Evolutionary conservation across 2,329 filamentous ascomycete genomes (phyloP).

Genomic region (Penicillium paneum): DNA sequence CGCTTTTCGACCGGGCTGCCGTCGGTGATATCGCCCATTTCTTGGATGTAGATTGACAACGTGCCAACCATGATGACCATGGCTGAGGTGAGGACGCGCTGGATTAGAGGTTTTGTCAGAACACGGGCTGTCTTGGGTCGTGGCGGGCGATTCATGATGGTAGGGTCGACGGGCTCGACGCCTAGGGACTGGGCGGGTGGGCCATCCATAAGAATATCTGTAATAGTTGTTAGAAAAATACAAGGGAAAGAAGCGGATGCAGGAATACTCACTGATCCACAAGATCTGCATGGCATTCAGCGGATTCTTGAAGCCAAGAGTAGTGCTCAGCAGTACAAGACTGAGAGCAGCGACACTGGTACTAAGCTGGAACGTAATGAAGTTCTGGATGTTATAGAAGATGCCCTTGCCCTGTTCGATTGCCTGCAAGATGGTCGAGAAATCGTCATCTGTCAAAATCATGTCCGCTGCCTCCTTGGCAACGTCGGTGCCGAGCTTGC

Average conservation of each 20-base stretch:
- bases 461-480: constrained; percentile 93
- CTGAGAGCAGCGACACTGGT: constrained; percentile 92
- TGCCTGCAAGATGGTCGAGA: constrained; percentile 83
- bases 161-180: constrained; percentile 89
- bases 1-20: constrained; percentile 37
- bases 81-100: constrained; percentile 82
- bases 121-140: constrained; percentile 83
- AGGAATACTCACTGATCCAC: constrained; percentile 84
- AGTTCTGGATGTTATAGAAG: constrained; percentile 99
- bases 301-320: constrained; percentile 89
- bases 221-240: constrained; percentile 24
- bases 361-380: constrained; percentile 95
- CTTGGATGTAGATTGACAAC: constrained; percentile 82
- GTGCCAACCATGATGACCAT: constrained; percentile 90
- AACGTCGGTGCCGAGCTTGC: constrained; percentile 88
- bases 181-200: constrained; percentile 95
- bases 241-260: not conserved
- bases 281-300: constrained; percentile 99
- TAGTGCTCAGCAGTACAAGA: constrained; percentile 87
- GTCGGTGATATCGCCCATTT: constrained; percentile 72
- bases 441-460: constrained; percentile 84
- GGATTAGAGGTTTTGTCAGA: constrained; percentile 77
- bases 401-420: constrained; percentile 99
- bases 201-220: constrained; percentile 99
- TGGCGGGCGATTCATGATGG: constrained; percentile 89